Base-by-base conservation (phyloP, 805 yeast genomes). In the Zygoascus flipseniorum region DNA sequence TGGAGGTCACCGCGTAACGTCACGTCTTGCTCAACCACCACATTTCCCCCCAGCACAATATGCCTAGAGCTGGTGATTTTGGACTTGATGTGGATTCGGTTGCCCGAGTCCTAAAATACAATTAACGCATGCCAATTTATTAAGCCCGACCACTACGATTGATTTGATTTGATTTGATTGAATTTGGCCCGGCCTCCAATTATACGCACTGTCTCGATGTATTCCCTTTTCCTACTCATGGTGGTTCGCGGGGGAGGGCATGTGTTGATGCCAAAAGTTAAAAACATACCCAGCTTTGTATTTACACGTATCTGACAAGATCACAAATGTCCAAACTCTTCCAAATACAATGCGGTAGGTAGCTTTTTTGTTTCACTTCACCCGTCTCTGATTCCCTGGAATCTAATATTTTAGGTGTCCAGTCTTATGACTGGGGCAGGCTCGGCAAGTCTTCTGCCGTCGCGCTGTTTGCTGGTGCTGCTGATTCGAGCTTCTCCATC, bases 361-460 rank as follows among this genome's bases (percentile, higher is more conserved):
- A 16, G 43, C 13, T 39, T 42, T 42, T 42, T n/a, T n/a, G n/a
- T n/a, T n/a, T 42, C 26, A 42, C 5, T n/a, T 42, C 23, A 16
- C 14, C 44, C 26, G 13, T 42, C 16, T 42, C 23, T 23, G 13
- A 18, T 42, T 18, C 13, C 43, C 28, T 18, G 20, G 26, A 31
- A 18, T 72, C 58, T 72, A 74, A 69, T 66, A 72, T 59, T 71
- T 71, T 72, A 70, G 88, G 88, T 28, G 83, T 72, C 68, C 95
- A 86, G 69, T 83, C 83, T 72, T 86, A 86, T 71, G 93, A 81
- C 67, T 86, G 93, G 93, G 90, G 89, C 46, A 92, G 90, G 65
- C 69, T 88, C 53, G 98, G 99, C 46, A 75, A 82, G 6, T 61
- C 80, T 6, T 87, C 96, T 18, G 85, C 95, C 8, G 99, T 90